phyloP scores from a whole-genome alignment of 2,329 filamentous ascomycete genomes.

The Penicillium sp. region DNA sequence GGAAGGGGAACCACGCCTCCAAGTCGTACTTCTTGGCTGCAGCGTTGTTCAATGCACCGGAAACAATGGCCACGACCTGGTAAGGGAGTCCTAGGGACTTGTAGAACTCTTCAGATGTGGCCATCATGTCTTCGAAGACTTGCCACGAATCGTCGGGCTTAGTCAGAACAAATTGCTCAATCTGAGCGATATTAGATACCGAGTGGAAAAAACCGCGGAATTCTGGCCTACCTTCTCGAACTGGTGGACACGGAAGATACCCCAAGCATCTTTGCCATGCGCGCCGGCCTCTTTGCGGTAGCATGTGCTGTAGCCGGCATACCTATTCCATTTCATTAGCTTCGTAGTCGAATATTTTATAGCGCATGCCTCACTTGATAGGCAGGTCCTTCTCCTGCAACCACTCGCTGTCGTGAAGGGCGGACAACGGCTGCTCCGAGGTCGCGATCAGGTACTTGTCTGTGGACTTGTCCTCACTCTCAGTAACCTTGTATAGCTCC shows the following conservation, averaged over 20 bases:
- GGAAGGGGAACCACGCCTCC: slow-evolving; percentile 94
- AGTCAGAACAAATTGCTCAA: slow-evolving; percentile 74
- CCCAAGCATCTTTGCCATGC: slow-evolving; percentile 92
- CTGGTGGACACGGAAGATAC: slow-evolving; percentile 95
- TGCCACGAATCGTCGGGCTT: slow-evolving; percentile 91
- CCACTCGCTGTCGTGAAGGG: slow-evolving; percentile 92
- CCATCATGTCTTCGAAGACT: slow-evolving; percentile 89
- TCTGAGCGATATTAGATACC: slow-evolving; percentile 34
- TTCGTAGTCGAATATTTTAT: neutral
- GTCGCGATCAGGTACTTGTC: slow-evolving; percentile 84
- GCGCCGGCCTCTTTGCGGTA: slow-evolving; percentile 94
- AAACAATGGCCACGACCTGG: slow-evolving; percentile 88
- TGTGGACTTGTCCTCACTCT: slow-evolving; percentile 76
- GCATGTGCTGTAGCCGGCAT: slow-evolving; percentile 88
- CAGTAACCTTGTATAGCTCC: slow-evolving; percentile 90
- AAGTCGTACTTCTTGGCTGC: slow-evolving; percentile 91
- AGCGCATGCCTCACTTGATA: slow-evolving; percentile 61
- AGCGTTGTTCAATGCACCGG: slow-evolving; percentile 88
- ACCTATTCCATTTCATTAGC: slow-evolving; percentile 38
- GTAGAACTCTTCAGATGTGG: slow-evolving; percentile 89
- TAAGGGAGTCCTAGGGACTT: slow-evolving; percentile 84
- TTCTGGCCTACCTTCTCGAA: slow-evolving; percentile 70
- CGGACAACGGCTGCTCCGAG: slow-evolving; percentile 91
- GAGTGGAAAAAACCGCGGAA: neutral
- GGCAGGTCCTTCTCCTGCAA: slow-evolving; percentile 77